Base-by-base conservation (phyloP, 352 stramenopile species). In the Pythium guiyangense region DNA sequence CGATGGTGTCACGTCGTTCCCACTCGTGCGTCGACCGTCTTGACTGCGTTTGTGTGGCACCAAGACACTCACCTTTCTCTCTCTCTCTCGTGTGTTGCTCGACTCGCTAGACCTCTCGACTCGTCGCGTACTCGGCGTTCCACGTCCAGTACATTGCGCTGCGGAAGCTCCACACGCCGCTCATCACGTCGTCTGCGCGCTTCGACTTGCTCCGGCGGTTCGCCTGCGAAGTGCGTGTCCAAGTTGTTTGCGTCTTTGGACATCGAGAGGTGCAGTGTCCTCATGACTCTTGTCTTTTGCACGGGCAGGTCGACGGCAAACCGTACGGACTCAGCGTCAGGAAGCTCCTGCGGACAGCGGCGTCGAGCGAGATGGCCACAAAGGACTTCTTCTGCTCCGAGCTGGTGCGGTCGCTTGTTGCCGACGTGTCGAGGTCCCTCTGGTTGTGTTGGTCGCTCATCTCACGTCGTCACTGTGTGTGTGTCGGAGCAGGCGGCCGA, bases 361-460 rank as follows among this genome's bases (percentile, higher is more conserved):
- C 63, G 14, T 46, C 49, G 14, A 60, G 12, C 14, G 31, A 52
- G 20, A 51, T 39, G 15, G 43, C 45, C 26, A 54, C 50, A 22
- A 52, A 35, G 15, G 66, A 76, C 43, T 89, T 77, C 54, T 89
- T 89, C 43, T 89, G 79, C 69, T 89, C 79, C 0, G 79, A 89
- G 53, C 69, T 89, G 35, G 79, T 89, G 55, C 35, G 69, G 29
- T 26, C 25, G 40, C 40, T 47, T 5, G 17, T 47, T 6, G n/a
- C 15, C n/a, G 17, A 3, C 18, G 20, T 27, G n/a, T 26, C 6
- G 20, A 8, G 17, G 10, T 47, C 18, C 3, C 42, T 10, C 14
- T 6, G 10, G 17, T 37, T 6, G 9, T 42, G 4, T 27, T 20
- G 18, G 14, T 25, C 47, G 14, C 6, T 8, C 17, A 17, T 48